Conservation (phyloP, 495 filamentous ascomycete genomes). For the Sphaerosporella brunnea region DNA sequence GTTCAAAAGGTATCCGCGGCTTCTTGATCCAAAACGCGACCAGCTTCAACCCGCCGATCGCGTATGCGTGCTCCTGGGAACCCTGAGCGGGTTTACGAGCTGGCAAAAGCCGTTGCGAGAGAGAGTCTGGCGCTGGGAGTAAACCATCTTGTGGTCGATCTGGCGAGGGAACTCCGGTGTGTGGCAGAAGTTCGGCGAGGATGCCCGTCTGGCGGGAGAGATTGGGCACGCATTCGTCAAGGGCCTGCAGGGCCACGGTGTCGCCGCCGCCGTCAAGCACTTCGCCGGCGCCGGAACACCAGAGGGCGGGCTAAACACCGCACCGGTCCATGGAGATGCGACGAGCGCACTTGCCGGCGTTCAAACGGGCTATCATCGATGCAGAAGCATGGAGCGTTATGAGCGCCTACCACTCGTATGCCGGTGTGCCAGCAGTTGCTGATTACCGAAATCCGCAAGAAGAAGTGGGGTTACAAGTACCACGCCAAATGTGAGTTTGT, state of each 20-base stretch:
- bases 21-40: conserved; percentile 53
- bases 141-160: conserved; percentile 48
- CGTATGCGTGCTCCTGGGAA: conserved; percentile 48
- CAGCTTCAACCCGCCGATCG: conserved; percentile 59
- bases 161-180: conserved; percentile 52
- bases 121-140: conserved; percentile 46
- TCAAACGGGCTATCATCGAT: conserved; percentile 50
- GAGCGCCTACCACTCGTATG: conserved; percentile 52
- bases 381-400: conserved; percentile 47
- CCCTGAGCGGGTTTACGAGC: conserved; percentile 38
- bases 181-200: conserved; percentile 52
- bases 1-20: conserved; percentile 40
- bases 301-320: conserved; percentile 52
- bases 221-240: conserved; percentile 39
- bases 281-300: conserved; percentile 47
- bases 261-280: conserved; percentile 53
- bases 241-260: conserved; percentile 43
- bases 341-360: conserved; percentile 45
- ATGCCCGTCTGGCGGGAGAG: conserved; percentile 39
- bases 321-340: conserved; percentile 50
- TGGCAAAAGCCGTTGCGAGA: conserved; percentile 41
- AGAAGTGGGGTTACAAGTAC: conserved; percentile 54
- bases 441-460: conserved; percentile 46
- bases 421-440: conserved; percentile 45
- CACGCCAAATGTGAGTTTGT: conserved; percentile 31